phyloP scores from a whole-genome alignment of 2,329 filamentous ascomycete species.

The Botrytis pseudocinerea region DNA sequence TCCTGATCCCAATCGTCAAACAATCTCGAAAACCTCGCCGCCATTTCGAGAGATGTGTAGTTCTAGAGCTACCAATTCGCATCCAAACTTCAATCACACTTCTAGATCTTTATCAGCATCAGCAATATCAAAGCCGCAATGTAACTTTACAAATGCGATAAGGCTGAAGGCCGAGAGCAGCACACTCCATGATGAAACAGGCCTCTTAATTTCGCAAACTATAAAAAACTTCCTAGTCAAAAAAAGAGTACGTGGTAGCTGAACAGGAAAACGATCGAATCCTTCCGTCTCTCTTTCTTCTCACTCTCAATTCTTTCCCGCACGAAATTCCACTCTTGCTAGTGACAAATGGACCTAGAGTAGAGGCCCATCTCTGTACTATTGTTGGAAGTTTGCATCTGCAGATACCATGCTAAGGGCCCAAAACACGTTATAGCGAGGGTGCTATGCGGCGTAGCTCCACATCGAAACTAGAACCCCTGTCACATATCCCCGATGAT shows the following conservation, averaged over 20 bases:
- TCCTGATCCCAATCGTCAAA: slow-evolving; percentile 25
- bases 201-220: not conserved
- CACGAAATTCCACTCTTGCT: not conserved
- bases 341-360: not conserved
- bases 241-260: not conserved
- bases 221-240: not conserved
- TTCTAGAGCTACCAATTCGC: not conserved
- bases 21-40: slow-evolving; percentile 22
- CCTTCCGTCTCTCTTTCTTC: not conserved
- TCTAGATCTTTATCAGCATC: not conserved
- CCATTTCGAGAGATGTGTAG: not conserved
- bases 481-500: not conserved
- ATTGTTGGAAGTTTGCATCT: not conserved
- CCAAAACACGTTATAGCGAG: not conserved
- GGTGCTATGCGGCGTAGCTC: not conserved
- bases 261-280: not conserved
- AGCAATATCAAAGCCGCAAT: not conserved
- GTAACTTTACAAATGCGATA: not conserved
- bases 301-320: not conserved
- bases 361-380: not conserved
- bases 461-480: not conserved
- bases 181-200: not conserved
- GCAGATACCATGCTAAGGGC: not conserved
- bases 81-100: not conserved
- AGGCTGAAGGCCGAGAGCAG: not conserved